Conservation (phyloP, 805 yeast genomes). For the Clavispora asparagi region DNA sequence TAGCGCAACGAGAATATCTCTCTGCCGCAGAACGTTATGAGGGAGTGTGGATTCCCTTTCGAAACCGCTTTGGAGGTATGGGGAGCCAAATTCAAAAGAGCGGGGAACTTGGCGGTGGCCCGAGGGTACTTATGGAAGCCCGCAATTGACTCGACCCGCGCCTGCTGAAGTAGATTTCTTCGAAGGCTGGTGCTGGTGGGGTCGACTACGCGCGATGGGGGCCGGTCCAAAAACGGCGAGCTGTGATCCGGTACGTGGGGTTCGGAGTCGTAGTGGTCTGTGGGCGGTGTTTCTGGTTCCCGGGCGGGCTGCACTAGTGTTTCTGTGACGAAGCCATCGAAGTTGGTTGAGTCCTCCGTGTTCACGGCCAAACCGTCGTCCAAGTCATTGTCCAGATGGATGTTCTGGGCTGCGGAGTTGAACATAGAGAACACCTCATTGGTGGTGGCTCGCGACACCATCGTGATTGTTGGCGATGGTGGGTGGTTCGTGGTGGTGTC, state of each 20-base stretch:
- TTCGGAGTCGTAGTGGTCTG: slow-evolving; percentile 21
- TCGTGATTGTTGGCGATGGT: slow-evolving; percentile 73
- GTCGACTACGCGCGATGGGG: neutral
- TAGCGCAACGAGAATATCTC: slow-evolving; percentile 44
- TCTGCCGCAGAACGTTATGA: slow-evolving; percentile 37
- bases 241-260: slow-evolving; percentile 25
- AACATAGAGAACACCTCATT: slow-evolving; percentile 74
- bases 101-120: neutral
- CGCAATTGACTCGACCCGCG: neutral
- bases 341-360: slow-evolving; percentile 26
- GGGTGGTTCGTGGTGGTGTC: slow-evolving; percentile 25
- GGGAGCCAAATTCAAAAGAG: neutral
- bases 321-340: slow-evolving; percentile 46
- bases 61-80: neutral
- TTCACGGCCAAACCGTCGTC: slow-evolving; percentile 9
- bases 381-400: slow-evolving; percentile 26
- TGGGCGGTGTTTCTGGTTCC: slow-evolving; percentile 23
- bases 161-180: neutral
- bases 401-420: slow-evolving; percentile 43
- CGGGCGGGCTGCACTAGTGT: slow-evolving; percentile 19
- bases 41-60: neutral
- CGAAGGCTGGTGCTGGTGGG: neutral
- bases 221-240: slow-evolving; percentile 43
- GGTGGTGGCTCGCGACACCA: slow-evolving; percentile 69
- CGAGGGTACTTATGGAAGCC: neutral